A percentile compares a stretch with the other conserved stretches of the same genome.
Conservation (phyloP, 2,329 filamentous ascomycete species). For the Magnaporthiopsis incrustans region DNA sequence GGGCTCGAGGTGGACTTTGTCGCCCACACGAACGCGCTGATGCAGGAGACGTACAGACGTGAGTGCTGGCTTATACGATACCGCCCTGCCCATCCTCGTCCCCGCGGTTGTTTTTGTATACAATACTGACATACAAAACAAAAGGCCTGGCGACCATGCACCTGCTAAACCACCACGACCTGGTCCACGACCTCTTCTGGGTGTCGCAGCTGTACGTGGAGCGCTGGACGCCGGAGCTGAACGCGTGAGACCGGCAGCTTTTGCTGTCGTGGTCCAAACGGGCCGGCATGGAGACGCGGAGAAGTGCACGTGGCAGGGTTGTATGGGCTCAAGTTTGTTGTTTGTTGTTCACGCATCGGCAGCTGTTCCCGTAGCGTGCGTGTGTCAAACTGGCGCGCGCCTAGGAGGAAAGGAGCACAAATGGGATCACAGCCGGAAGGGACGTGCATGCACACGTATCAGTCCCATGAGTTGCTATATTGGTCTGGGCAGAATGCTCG, state of each 20-base stretch:
- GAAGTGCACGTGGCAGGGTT: not conserved
- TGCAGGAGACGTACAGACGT: not conserved
- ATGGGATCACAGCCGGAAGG: no score
- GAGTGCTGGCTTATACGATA: not conserved
- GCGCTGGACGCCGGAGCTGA: slow-evolving; percentile 11
- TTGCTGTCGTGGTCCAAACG: no score
- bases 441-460: no score
- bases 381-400: not conserved
- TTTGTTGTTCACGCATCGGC: not conserved
- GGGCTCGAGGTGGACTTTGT: not conserved
- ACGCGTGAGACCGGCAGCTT: not conserved
- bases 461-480: no score
- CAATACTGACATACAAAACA: no score
- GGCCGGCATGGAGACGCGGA: not conserved
- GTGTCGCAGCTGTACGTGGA: slow-evolving; percentile 14
- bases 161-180: no score
- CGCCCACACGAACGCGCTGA: not conserved
- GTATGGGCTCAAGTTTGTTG: not conserved
- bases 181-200: slow-evolving; percentile 15
- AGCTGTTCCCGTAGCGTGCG: not conserved
- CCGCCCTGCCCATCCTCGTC: no score
- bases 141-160: no score
- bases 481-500: no score
- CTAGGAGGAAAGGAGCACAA: not conserved
- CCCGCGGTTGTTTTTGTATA: no score